These are phyloP conservation scores for Podospora anserina DNA, from an alignment of 495 filamentous ascomycete genomes.

Conservation along the genomic window DNA sequence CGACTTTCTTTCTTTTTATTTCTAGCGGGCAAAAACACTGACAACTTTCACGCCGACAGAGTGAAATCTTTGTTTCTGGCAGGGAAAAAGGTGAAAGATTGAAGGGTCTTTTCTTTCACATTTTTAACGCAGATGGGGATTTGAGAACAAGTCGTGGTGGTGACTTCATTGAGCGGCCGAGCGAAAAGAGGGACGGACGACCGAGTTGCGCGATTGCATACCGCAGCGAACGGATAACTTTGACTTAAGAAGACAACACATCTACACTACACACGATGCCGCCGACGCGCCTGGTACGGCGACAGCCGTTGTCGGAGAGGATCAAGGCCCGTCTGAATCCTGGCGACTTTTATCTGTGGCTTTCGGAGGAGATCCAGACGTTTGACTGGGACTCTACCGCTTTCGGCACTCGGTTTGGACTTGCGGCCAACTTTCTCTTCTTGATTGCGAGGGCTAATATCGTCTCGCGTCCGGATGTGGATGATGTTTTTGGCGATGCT, in stretches of 20 bases:
- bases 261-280: constrained; percentile 30
- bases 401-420: constrained; percentile 69
- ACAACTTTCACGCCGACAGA: neutral
- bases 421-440: constrained; percentile 73
- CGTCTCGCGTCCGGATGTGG: constrained; percentile 45
- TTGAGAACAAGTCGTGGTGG: constrained; percentile 5
- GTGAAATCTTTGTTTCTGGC: neutral
- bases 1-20: neutral
- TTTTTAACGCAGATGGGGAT: constrained; percentile 13
- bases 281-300: constrained; percentile 67
- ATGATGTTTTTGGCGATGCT: constrained; percentile 84
- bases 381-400: constrained; percentile 83
- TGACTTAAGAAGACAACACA: neutral
- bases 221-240: neutral
- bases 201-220: neutral
- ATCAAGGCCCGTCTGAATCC: constrained; percentile 78
- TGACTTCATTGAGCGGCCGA: constrained; percentile 8
- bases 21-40: neutral
- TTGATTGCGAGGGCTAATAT: constrained; percentile 78
- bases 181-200: neutral
- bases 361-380: constrained; percentile 85
- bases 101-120: neutral
- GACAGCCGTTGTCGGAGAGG: constrained; percentile 69
- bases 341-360: constrained; percentile 80
- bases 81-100: neutral